Conservation (phyloP, 768 basidiomycete species). For the Lactarius deliciosus region DNA sequence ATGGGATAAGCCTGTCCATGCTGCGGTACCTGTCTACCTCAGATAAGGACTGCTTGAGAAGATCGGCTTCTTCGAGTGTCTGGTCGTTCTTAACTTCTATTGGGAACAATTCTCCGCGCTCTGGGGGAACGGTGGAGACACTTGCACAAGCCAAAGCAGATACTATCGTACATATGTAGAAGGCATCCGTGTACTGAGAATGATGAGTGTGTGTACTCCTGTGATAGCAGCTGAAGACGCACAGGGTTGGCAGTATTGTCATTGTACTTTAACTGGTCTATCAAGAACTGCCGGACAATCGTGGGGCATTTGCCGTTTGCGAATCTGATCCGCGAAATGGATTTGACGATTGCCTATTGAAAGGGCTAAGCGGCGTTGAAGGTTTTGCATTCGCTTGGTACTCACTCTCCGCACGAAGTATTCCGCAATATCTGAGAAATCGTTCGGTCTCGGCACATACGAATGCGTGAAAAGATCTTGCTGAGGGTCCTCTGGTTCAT, state of each 20-base stretch:
- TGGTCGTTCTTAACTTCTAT: constrained; percentile 66
- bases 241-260: constrained; percentile 92
- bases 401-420: constrained; percentile 93
- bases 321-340: constrained; percentile 84
- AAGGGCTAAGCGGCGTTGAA: constrained; percentile 2
- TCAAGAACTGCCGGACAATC: constrained; percentile 82
- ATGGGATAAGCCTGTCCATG: constrained; percentile 94
- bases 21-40: constrained; percentile 91
- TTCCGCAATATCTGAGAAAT: constrained; percentile 87
- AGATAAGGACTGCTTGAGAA: constrained; percentile 70
- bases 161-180: constrained; percentile 86
- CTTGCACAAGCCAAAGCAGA: constrained; percentile 78
- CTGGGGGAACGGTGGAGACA: constrained; percentile 73
- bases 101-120: constrained; percentile 74
- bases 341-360: constrained; percentile 68
- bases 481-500: constrained; percentile 78
- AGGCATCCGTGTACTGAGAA: constrained; percentile 81
- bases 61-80: constrained; percentile 62
- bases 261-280: constrained; percentile 92
- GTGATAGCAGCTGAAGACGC: constrained; percentile 35
- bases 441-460: constrained; percentile 93
- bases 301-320: constrained; percentile 84
- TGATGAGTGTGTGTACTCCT: constrained; percentile 20
- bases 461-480: constrained; percentile 84
- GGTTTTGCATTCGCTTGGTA: constrained; percentile 14